Evolutionary conservation across 352 stramenopile species (phyloP).

Genomic region (Globisporangium middletonii): DNA sequence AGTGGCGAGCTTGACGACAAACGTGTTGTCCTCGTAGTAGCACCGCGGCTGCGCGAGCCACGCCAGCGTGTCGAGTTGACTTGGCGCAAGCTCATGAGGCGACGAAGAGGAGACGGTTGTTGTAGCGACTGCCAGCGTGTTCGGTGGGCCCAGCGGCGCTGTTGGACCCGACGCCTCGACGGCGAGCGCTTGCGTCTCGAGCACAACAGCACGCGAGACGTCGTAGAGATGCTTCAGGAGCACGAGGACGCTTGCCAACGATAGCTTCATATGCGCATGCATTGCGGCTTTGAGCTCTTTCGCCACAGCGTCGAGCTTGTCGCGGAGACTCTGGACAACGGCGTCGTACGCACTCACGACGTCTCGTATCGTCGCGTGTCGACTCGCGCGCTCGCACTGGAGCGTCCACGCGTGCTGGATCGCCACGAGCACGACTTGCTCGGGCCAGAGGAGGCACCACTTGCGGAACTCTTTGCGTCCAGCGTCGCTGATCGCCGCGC

Average conservation of each 20-base stretch:
- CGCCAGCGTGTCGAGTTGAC: conserved; percentile 15
- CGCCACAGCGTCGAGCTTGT: conserved; percentile 28
- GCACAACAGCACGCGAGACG: conserved; percentile 25
- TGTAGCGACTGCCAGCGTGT: not conserved
- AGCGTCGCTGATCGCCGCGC: conserved; percentile 54
- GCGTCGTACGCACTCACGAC: conserved; percentile 25
- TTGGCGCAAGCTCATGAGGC: not conserved
- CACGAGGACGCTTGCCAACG: conserved; percentile 43
- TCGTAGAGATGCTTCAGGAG: conserved; percentile 48
- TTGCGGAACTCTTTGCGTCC: conserved; percentile 77
- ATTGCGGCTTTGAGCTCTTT: conserved; percentile 49
- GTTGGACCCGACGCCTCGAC: not conserved
- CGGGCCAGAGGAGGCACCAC: conserved; percentile 73
- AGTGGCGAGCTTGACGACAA: conserved; percentile 47
- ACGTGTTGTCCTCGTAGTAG: conserved; percentile 51
- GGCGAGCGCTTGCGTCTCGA: conserved; percentile 19
- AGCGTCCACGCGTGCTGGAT: conserved; percentile 53
- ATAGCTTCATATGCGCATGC: conserved; percentile 21
- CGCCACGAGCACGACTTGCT: conserved; percentile 57
- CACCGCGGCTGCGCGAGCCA: conserved; percentile 65
- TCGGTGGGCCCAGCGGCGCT: not conserved
- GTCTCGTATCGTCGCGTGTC: conserved; percentile 12
- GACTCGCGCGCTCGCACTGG: conserved; percentile 46
- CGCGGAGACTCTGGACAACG: conserved; percentile 20
- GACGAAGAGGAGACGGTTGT: not conserved